Conservation (phyloP, 495 filamentous ascomycete genomes). For the Choiromyces venosus region DNA sequence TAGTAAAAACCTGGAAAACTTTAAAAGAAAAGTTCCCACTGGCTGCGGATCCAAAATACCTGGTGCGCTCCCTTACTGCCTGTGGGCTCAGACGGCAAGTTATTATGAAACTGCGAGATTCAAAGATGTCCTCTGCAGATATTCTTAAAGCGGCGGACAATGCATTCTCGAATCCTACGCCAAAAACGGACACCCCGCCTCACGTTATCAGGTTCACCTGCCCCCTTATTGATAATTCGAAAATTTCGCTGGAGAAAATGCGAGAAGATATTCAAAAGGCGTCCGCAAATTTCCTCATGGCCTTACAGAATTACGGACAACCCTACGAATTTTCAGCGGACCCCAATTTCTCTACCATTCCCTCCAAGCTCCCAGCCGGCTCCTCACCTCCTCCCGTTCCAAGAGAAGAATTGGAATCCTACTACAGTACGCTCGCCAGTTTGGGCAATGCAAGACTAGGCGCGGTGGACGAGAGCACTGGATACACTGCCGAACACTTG, state of each 20-base stretch:
- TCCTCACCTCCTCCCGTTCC: neutral
- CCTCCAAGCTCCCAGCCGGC: neutral
- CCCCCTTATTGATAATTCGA: neutral
- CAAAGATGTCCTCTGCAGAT: neutral
- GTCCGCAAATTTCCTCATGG: neutral
- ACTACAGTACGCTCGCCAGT: neutral
- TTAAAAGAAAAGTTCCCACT: neutral
- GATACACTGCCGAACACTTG: neutral
- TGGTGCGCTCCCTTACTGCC: neutral
- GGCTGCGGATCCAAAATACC: neutral
- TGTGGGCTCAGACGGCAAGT: neutral
- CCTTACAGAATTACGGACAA: neutral
- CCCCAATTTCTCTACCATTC: neutral
- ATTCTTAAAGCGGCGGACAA: neutral
- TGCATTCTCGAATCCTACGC: neutral
- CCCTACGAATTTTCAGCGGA: neutral
- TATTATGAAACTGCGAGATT: neutral
- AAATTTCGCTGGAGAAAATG: neutral
- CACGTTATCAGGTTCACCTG: neutral
- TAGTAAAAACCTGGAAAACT: neutral
- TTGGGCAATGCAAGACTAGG: neutral
- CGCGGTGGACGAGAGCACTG: neutral
- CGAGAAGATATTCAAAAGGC: constrained; percentile 1
- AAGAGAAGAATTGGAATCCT: neutral
- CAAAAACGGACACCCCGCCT: neutral